Conservation (phyloP, 352 stramenopile genomes). For the Peronospora farinosa region DNA sequence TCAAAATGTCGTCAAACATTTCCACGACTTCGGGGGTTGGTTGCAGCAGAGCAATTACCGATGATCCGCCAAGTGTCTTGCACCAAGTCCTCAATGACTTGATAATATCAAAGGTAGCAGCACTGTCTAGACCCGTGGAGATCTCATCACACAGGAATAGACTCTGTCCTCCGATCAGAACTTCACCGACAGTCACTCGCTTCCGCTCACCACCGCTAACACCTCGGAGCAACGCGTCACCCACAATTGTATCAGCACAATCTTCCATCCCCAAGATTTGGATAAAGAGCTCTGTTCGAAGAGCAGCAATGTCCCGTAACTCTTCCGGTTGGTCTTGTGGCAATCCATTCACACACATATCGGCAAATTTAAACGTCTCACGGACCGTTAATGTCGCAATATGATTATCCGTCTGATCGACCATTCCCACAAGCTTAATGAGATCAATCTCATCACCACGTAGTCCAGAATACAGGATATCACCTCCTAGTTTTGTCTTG, state of each 20-base stretch:
- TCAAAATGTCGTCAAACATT: constrained; percentile 93
- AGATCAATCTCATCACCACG: constrained; percentile 41
- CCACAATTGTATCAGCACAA: constrained; percentile 90
- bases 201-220: constrained; percentile 86
- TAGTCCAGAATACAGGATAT: constrained; percentile 45
- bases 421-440: constrained; percentile 53
- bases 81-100: constrained; percentile 48
- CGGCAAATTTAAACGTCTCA: constrained; percentile 89
- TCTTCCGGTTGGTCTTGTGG: constrained; percentile 62
- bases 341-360: constrained; percentile 77
- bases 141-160: constrained; percentile 78
- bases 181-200: constrained; percentile 82
- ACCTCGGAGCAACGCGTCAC: constrained; percentile 78
- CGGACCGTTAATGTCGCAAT: constrained; percentile 88
- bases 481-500: constrained; percentile 29
- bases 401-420: constrained; percentile 86
- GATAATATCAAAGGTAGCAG: constrained; percentile 49
- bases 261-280: constrained; percentile 78
- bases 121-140: constrained; percentile 49
- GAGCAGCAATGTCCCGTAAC: constrained; percentile 56
- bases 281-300: constrained; percentile 71
- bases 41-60: constrained; percentile 35
- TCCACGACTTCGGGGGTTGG: constrained; percentile 88
- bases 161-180: constrained; percentile 39
- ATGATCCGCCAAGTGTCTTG: constrained; percentile 32